These are phyloP conservation scores for Auricularia auricula-judae DNA, from an alignment of 768 basidiomycete genomes.

Conservation along the genomic window DNA sequence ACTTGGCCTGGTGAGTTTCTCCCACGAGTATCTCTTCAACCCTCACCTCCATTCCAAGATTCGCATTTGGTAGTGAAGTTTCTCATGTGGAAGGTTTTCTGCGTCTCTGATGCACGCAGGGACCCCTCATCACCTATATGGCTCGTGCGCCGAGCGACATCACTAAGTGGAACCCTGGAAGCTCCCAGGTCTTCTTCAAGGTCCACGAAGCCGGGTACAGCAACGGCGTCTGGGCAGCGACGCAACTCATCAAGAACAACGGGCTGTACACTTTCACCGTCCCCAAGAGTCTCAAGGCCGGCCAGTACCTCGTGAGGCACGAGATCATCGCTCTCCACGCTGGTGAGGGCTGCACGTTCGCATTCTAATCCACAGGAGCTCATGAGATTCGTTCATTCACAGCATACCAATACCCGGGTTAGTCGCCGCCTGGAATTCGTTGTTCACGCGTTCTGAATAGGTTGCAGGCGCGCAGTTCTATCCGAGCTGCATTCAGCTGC, in stretches of 20 bases:
- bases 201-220: conserved; percentile 36
- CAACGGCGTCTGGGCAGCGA: conserved; percentile 35
- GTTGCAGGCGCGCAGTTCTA: conserved; percentile 34
- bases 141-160: conserved; percentile 34
- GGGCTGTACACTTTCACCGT: conserved; percentile 37
- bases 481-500: conserved; percentile 35
- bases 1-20: conserved; percentile 14
- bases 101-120: conserved; percentile 13
- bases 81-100: neutral
- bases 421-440: too few species aligned
- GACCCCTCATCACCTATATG: conserved; percentile 37
- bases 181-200: conserved; percentile 39
- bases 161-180: conserved; percentile 32
- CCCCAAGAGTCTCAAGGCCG: conserved; percentile 32
- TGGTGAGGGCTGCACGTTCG: conserved; percentile 14
- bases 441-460: conserved; percentile 15
- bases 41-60: neutral
- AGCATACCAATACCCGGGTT: neutral
- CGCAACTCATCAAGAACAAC: conserved; percentile 28
- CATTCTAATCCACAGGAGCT: neutral
- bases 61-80: conserved; percentile 8
- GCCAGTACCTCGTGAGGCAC: conserved; percentile 39
- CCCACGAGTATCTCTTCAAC: too few species aligned
- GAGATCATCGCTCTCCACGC: conserved; percentile 17
- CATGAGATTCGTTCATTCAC: too few species aligned